These are phyloP conservation scores for Drechslerella dactyloides DNA, from an alignment of 2,329 filamentous ascomycete genomes.

Conservation along the genomic window DNA sequence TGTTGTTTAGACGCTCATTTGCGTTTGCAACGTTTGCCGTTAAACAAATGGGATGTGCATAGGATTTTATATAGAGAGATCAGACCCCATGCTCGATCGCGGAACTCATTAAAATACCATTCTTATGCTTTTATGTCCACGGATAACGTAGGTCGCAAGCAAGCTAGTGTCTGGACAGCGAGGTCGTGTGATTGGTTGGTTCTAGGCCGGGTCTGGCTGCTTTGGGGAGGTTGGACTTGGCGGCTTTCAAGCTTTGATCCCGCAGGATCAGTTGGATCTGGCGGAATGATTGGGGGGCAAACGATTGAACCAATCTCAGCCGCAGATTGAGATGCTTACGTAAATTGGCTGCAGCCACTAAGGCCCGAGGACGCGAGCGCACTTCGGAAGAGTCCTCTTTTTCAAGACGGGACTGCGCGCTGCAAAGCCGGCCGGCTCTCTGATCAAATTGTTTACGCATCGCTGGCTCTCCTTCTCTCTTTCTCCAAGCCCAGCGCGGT, in stretches of 20 bases:
- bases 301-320: constrained; percentile 38
- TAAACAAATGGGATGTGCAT: too few species aligned
- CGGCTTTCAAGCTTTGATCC: constrained; percentile 40
- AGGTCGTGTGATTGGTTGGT: not conserved
- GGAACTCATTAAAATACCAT: not conserved
- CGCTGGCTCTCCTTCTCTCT: too few species aligned
- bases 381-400: constrained; percentile 28
- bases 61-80: too few species aligned
- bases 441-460: too few species aligned
- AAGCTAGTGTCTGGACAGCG: too few species aligned
- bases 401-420: too few species aligned
- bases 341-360: not conserved
- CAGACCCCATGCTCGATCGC: too few species aligned
- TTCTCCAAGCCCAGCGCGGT: too few species aligned
- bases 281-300: constrained; percentile 15
- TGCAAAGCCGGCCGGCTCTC: too few species aligned
- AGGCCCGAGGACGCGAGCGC: constrained; percentile 16
- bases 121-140: not conserved
- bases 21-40: not conserved
- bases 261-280: constrained; percentile 18
- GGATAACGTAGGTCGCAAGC: too few species aligned
- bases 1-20: not conserved
- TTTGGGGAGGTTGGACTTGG: constrained; percentile 22
- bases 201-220: not conserved
- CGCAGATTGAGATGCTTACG: constrained; percentile 31